A percentile compares a stretch with the other conserved stretches of the same genome.
phyloP scores from a whole-genome alignment of 441 rosid genomes.

The Populus trichocarpa region DNA sequence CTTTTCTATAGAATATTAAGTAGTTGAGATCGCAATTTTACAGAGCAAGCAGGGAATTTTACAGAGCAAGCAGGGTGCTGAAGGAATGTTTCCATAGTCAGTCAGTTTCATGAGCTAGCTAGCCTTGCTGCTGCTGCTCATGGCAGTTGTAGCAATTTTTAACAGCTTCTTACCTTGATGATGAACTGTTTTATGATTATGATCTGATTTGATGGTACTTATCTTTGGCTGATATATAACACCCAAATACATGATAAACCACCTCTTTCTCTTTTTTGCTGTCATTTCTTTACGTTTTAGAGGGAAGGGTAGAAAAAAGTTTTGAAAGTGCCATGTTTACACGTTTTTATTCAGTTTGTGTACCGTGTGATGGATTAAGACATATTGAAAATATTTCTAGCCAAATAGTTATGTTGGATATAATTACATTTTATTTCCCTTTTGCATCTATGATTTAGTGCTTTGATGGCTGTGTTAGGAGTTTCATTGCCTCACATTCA shows the following conservation, averaged over 20 bases:
- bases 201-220: background rate
- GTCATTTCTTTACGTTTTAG: background rate
- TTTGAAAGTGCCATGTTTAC: too few species aligned
- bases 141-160: background rate
- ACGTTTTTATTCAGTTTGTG: background rate
- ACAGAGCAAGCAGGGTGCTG: too few species aligned
- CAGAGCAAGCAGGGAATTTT: background rate
- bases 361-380: background rate
- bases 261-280: too few species aligned
- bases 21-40: background rate
- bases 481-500: background rate
- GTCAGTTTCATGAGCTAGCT: too few species aligned
- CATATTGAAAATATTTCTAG: background rate
- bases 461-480: background rate
- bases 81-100: too few species aligned
- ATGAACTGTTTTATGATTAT: background rate
- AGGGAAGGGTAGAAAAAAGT: background rate
- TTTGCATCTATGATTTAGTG: background rate
- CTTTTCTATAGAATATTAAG: slow-evolving; percentile 1
- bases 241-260: background rate
- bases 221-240: background rate
- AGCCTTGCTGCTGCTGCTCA: background rate
- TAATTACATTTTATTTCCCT: background rate
- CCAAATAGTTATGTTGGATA: background rate
- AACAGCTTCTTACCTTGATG: background rate